Conservation (phyloP, 2,329 filamentous ascomycete genomes). For the Penicillium sp. region DNA sequence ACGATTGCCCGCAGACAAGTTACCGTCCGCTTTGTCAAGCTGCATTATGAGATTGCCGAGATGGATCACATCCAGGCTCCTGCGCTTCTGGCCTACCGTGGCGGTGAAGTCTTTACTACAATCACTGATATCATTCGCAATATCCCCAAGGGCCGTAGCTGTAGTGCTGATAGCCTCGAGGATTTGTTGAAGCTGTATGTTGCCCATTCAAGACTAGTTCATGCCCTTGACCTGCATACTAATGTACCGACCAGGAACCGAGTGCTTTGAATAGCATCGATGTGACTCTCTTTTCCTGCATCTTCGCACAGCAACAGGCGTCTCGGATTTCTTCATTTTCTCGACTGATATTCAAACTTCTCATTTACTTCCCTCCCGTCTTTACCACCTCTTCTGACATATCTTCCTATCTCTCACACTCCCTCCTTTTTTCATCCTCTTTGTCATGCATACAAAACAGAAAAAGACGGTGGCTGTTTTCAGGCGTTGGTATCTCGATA, state of each 20-base stretch:
- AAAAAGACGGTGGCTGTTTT: conserved; percentile 2
- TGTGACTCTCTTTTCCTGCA: not conserved
- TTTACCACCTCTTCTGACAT: conserved; percentile 14
- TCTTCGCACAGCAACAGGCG: conserved; percentile 18
- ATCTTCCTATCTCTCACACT: conserved; percentile 13
- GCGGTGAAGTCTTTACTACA: conserved; percentile 87
- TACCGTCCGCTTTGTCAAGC: conserved; percentile 81
- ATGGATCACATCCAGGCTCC: conserved; percentile 89
- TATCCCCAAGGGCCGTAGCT: conserved; percentile 65
- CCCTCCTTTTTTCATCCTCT: not conserved
- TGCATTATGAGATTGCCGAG: conserved; percentile 89
- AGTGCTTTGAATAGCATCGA: conserved; percentile 27
- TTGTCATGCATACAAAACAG: conserved; percentile 6
- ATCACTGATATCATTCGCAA: conserved; percentile 84
- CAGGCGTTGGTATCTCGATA: conserved; percentile 15
- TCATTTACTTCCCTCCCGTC: not conserved
- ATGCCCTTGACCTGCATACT: not conserved
- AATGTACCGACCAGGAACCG: conserved; percentile 28
- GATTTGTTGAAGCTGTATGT: conserved; percentile 58
- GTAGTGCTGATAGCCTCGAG: conserved; percentile 58
- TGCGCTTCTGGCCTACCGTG: conserved; percentile 83
- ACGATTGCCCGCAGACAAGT: conserved; percentile 72
- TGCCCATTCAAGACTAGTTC: not conserved
- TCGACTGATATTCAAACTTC: not conserved
- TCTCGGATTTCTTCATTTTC: conserved; percentile 8